Conservation (phyloP, 2,329 filamentous ascomycete species). For the Drechslera avenae region DNA sequence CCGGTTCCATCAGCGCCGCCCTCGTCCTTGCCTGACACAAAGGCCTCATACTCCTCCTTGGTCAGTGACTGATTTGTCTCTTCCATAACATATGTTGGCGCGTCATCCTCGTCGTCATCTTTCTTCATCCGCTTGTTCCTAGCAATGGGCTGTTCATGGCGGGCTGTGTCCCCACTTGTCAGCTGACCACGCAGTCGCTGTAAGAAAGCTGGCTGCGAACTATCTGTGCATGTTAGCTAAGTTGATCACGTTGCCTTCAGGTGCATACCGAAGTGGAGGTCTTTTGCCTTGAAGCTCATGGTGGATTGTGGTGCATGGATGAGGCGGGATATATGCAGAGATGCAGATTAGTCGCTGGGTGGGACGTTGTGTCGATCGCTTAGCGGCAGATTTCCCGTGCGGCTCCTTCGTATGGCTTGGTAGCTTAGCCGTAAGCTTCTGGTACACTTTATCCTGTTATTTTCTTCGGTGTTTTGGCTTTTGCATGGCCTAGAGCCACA, state of each 20-base stretch:
- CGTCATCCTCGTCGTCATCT: slow-evolving; percentile 76
- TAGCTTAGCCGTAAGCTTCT: slow-evolving; percentile 1
- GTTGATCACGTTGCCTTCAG: slow-evolving; percentile 28
- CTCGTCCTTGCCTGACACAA: slow-evolving; percentile 44
- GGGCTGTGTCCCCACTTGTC: slow-evolving; percentile 55
- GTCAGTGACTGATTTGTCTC: slow-evolving; percentile 67
- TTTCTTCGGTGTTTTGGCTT: neutral
- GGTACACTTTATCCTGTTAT: neutral
- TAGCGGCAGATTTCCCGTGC: slow-evolving; percentile 17
- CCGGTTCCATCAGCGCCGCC: slow-evolving; percentile 12
- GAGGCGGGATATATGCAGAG: slow-evolving; percentile 2
- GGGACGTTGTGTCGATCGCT: slow-evolving; percentile 16
- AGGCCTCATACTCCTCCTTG: slow-evolving; percentile 56
- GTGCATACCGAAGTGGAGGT: slow-evolving; percentile 65
- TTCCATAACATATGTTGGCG: slow-evolving; percentile 75
- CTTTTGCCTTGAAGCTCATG: slow-evolving; percentile 69
- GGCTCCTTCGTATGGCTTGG: slow-evolving; percentile 7
- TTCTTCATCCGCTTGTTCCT: slow-evolving; percentile 53
- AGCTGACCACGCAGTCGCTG: slow-evolving; percentile 58
- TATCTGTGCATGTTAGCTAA: slow-evolving; percentile 52
- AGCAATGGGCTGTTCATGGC: slow-evolving; percentile 52
- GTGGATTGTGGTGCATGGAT: slow-evolving; percentile 8
- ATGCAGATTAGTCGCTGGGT: slow-evolving; percentile 11
- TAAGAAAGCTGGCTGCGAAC: slow-evolving; percentile 55
- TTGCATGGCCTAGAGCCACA: neutral